These are phyloP conservation scores for Leccinum variicolor DNA, from an alignment of 768 basidiomycete genomes.

Conservation along the genomic window DNA sequence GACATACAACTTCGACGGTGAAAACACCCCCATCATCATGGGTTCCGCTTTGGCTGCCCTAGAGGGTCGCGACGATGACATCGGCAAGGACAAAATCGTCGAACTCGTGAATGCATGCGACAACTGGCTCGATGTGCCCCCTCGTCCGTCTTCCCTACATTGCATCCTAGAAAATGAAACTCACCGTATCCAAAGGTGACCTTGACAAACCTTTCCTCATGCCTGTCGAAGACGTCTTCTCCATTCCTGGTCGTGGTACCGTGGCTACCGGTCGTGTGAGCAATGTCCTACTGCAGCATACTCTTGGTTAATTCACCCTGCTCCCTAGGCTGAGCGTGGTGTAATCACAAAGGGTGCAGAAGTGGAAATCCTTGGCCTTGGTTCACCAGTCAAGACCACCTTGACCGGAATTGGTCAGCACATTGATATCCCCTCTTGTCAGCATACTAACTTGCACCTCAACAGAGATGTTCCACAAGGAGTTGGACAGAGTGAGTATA, in stretches of 20 bases:
- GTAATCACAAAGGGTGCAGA: conserved; percentile 87
- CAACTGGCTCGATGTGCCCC: conserved; percentile 90
- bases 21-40: conserved; percentile 97
- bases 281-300: neutral
- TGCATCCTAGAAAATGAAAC: neutral
- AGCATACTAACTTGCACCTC: conserved; percentile 4
- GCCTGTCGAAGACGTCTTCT: conserved; percentile 95
- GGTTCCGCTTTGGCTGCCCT: conserved; percentile 95
- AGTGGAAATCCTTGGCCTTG: conserved; percentile 89
- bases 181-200: conserved; percentile 57
- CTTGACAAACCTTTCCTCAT: conserved; percentile 98
- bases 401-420: conserved; percentile 84
- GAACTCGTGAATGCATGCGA: conserved; percentile 88
- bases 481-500: conserved; percentile 80
- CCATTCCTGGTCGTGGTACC: conserved; percentile 97
- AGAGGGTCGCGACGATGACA: conserved; percentile 77
- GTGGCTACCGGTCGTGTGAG: conserved; percentile 91
- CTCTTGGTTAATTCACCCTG: neutral
- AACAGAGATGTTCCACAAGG: conserved; percentile 99
- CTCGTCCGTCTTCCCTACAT: conserved; percentile 51
- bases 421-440: neutral
- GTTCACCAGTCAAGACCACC: conserved; percentile 80
- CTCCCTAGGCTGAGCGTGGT: conserved; percentile 81
- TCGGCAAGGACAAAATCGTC: conserved; percentile 75
- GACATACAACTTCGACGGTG: conserved; percentile 94